These are phyloP conservation scores for Caryopteris hybrid DNA, from an alignment of 305 asterid species.

Conservation along the genomic window DNA sequence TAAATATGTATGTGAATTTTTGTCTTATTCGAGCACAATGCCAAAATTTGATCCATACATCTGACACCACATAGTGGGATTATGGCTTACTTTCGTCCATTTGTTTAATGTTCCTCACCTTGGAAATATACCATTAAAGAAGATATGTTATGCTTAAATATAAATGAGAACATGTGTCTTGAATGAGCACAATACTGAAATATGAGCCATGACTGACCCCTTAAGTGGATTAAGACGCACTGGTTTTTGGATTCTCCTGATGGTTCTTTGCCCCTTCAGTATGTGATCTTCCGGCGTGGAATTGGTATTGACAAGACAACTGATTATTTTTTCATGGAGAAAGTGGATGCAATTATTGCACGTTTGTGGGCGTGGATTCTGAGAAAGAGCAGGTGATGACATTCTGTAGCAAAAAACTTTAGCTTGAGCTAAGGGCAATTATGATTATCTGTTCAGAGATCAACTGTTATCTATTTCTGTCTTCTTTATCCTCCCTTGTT, in stretches of 20 bases:
- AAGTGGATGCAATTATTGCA: conserved; percentile 74
- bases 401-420: conserved; percentile 13
- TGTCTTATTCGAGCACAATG: too few relatives aligned
- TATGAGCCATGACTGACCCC: too few relatives aligned
- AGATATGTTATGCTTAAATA: too few relatives aligned
- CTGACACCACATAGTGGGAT: too few relatives aligned
- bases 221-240: too few relatives aligned
- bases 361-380: conserved; percentile 81
- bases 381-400: conserved; percentile 67
- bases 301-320: conserved; percentile 89
- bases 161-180: too few relatives aligned
- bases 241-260: conserved; percentile 25
- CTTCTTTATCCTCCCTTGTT: conserved; percentile 10
- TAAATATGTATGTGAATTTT: too few relatives aligned
- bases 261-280: conserved; percentile 38
- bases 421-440: conserved; percentile 9
- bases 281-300: conserved; percentile 93
- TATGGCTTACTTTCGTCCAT: too few relatives aligned
- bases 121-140: too few relatives aligned
- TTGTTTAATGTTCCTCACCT: too few relatives aligned
- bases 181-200: too few relatives aligned
- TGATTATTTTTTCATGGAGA: conserved; percentile 92
- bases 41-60: too few relatives aligned
- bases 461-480: conserved; percentile 20
- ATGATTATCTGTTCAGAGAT: conserved; percentile 11